Percentiles rank a stretch among this genome's conserved stretches.
These are phyloP conservation scores for maize (Zea mays) DNA, from an alignment of 176 grass and related monocot species.

Conservation along the genomic window DNA sequence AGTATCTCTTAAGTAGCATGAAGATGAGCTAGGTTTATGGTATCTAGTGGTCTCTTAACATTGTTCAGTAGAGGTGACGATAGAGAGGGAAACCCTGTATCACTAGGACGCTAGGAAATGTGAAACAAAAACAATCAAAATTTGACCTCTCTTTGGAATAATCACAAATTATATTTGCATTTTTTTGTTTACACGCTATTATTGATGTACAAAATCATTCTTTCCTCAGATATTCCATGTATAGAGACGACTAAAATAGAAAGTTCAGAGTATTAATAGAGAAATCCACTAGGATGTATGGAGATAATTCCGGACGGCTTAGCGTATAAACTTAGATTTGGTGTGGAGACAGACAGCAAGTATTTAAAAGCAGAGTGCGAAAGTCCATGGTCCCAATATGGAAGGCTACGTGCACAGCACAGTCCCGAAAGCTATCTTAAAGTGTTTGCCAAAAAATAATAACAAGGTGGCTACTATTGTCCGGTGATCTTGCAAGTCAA, in stretches of 20 bases:
- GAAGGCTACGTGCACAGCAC: neutral
- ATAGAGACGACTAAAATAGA: neutral
- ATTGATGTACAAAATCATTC: neutral
- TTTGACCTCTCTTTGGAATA: neutral
- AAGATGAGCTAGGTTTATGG: too few relatives aligned
- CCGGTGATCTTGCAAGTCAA: neutral
- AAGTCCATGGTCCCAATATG: neutral
- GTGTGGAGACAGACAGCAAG: too few relatives aligned
- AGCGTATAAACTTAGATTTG: too few relatives aligned
- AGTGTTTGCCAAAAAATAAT: neutral
- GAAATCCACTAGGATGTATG: too few relatives aligned
- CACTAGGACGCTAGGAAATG: too few relatives aligned
- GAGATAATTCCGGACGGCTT: too few relatives aligned
- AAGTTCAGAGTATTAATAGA: neutral
- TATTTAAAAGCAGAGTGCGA: too few relatives aligned
- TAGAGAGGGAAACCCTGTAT: too few relatives aligned
- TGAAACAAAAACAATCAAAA: neutral
- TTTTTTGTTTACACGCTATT: neutral
- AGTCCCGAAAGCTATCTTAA: neutral
- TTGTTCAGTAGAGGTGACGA: too few relatives aligned
- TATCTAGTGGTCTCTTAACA: too few relatives aligned
- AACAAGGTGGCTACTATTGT: neutral
- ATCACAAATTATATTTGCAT: neutral
- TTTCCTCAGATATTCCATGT: neutral
- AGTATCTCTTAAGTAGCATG: too few relatives aligned